Evolutionary conservation across 1,139 yeast genomes (phyloP), one percentile per base, ranked within the genome.

Genomic region (Taiozyma sp.): DNA sequence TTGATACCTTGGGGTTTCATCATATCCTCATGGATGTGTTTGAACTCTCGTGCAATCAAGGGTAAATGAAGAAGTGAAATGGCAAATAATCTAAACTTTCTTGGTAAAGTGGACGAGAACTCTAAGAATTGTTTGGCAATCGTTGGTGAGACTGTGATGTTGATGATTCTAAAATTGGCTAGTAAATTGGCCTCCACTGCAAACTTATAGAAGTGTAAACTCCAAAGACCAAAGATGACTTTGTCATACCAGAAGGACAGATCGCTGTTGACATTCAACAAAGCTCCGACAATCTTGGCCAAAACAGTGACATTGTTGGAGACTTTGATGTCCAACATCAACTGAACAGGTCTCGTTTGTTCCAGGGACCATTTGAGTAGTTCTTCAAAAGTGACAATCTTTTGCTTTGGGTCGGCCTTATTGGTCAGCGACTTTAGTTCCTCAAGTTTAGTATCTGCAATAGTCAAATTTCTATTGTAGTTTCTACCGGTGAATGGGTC

Each of bases 211-310:
- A 86, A 87, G 51, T 79, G 80, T 48, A 84, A 65, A 56, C 80
- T 73, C 98, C 98, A 93, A 36, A 92, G 69, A 0, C 98, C 98
- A 64, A 90, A 80, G 50, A 86, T 84, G 46, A 90, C 70, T 46
- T 80, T 77, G 34, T 74, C 71, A 50, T 77, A 75, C 97, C 97
- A 92, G 70, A 76, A 87, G 16, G 67, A 62, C 41, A 80, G 52
- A 63, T 86, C 84, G 24, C 71, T 63, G 43, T 78, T 72, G 8
- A 79, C 78, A 4, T 69, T 64, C 28, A 75, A 56, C 62, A 90
- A 69, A 32, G 74, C 79, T 28, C 75, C 65, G 29, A 84, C 70
- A 12, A 89, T 70, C 58, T 76, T 73, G 46, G 77, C 74, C 50
- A 84, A 68, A 4, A 91, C 73, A 49, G 75, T 69, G 19, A 84